Conservation (phyloP, 1,284 basidiomycete species). For the Takashimella koratensis region DNA sequence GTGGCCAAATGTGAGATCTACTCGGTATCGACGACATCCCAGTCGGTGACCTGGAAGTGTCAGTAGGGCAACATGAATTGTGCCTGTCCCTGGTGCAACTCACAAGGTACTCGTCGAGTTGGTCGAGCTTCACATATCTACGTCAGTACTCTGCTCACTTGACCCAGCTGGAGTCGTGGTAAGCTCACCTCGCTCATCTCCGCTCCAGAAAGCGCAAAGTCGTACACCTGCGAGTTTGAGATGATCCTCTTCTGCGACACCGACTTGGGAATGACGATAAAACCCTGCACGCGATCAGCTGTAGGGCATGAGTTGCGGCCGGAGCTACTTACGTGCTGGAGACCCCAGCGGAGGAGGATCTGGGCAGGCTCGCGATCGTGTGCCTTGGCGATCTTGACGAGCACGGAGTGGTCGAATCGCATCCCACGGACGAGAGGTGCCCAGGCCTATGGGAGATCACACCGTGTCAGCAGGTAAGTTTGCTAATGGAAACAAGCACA, state of each 20-base stretch:
- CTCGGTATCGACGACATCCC: slow-evolving; percentile 44
- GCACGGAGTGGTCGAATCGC: slow-evolving; percentile 48
- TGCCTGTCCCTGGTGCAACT: not conserved
- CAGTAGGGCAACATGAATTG: too few species aligned
- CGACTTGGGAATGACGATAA: slow-evolving; percentile 53
- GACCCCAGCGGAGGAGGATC: slow-evolving; percentile 54
- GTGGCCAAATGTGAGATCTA: too few species aligned
- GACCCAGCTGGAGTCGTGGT: too few species aligned
- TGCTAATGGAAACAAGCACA: not conserved
- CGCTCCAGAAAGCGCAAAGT: slow-evolving; percentile 50
- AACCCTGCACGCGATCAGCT: slow-evolving; percentile 42
- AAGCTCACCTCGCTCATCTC: slow-evolving; percentile 51
- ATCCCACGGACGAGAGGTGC: slow-evolving; percentile 51
- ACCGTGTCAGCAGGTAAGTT: too few species aligned
- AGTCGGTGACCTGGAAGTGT: slow-evolving; percentile 40
- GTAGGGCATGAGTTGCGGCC: too few species aligned
- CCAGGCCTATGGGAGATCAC: slow-evolving; percentile 51
- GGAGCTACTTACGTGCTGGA: slow-evolving; percentile 52
- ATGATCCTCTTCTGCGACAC: slow-evolving; percentile 52
- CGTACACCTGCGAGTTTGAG: slow-evolving; percentile 51
- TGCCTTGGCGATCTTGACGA: slow-evolving; percentile 44
- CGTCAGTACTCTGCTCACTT: slow-evolving; percentile 2
- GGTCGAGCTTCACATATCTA: slow-evolving; percentile 25
- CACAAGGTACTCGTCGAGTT: slow-evolving; percentile 47
- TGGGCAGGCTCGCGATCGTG: slow-evolving; percentile 49